Evolutionary conservation across 1,284 basidiomycete species (phyloP).

Genomic region (Malassezia arunalokei): DNA sequence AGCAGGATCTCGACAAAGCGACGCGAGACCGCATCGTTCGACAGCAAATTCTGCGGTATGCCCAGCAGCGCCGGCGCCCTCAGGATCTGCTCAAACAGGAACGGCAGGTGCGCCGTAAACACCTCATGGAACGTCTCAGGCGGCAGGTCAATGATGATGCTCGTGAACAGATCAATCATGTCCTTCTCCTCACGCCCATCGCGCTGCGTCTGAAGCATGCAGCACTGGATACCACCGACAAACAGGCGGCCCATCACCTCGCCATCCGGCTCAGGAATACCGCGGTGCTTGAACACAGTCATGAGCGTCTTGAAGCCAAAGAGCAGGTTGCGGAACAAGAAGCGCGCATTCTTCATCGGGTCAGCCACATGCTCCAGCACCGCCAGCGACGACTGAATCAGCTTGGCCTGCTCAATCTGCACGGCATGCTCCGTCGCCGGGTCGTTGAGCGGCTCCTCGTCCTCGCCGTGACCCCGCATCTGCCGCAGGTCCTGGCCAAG

Average conservation of each 20-base stretch:
- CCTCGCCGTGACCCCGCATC: conserved; percentile 2
- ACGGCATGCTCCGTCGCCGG: conserved; percentile 17
- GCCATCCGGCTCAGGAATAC: conserved; percentile 70
- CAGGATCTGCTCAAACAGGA: conserved; percentile 39
- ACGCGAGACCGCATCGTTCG: conserved; percentile 69
- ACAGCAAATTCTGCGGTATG: conserved; percentile 75
- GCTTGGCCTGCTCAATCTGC: conserved; percentile 47
- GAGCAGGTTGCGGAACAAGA: conserved; percentile 74
- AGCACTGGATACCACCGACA: conserved; percentile 68
- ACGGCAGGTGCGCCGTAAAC: conserved; percentile 33
- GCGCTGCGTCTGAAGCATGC: conserved; percentile 66
- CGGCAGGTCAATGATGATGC: conserved; percentile 48
- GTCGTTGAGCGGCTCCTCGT: background rate
- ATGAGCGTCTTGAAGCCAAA: conserved; percentile 80
- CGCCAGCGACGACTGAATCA: conserved; percentile 46
- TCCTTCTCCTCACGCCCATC: conserved; percentile 67
- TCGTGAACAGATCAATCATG: conserved; percentile 70
- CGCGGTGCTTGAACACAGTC: conserved; percentile 64
- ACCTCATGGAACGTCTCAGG: conserved; percentile 43
- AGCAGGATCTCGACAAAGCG: conserved; percentile 86
- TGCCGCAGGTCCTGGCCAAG: conserved; percentile 22
- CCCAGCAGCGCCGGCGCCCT: conserved; percentile 67
- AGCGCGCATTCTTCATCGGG: conserved; percentile 54
- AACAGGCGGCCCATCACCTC: conserved; percentile 76
- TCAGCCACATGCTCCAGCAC: conserved; percentile 47